Percentiles rank a stretch among this genome's conserved stretches.
These are phyloP conservation scores for Aspergillus asperescens DNA, from an alignment of 495 filamentous ascomycete species.

Conservation along the genomic window DNA sequence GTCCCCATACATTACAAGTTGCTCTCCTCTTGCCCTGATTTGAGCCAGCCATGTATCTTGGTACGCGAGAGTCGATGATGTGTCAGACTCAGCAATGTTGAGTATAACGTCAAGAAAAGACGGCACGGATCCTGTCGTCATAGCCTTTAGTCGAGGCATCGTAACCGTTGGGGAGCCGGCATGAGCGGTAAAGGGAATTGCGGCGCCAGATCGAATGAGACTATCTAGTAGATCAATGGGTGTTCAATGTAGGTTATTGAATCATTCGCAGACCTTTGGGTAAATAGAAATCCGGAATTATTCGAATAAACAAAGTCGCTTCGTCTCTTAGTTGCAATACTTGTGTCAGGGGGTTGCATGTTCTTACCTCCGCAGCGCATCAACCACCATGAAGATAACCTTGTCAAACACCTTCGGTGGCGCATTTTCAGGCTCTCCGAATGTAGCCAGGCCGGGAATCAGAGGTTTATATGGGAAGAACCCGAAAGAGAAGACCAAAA, in stretches of 20 bases:
- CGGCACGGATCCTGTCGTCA: slow-evolving; percentile 93
- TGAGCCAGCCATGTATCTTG: slow-evolving; percentile 97
- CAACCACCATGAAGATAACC: slow-evolving; percentile 95
- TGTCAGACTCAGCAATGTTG: slow-evolving; percentile 93
- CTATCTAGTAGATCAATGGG: slow-evolving; percentile 40
- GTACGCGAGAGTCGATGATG: slow-evolving; percentile 70
- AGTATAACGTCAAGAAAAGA: slow-evolving; percentile 96
- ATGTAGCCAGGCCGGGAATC: slow-evolving; percentile 72
- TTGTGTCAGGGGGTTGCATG: not conserved
- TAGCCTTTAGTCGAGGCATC: slow-evolving; percentile 95
- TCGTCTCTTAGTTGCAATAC: slow-evolving; percentile 14
- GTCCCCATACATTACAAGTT: slow-evolving; percentile 91
- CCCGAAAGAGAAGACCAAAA: slow-evolving; percentile 79
- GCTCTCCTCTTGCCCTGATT: slow-evolving; percentile 69
- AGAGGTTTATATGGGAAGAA: slow-evolving; percentile 98
- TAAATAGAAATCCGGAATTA: slow-evolving; percentile 78
- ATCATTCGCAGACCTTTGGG: slow-evolving; percentile 63
- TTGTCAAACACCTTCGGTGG: slow-evolving; percentile 71
- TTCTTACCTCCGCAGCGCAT: slow-evolving; percentile 80
- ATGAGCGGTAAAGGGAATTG: slow-evolving; percentile 91
- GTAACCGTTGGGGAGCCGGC: slow-evolving; percentile 96
- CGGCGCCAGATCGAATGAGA: slow-evolving; percentile 73
- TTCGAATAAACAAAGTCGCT: slow-evolving; percentile 93
- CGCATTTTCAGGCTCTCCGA: slow-evolving; percentile 41
- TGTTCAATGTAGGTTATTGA: not conserved